Conservation (phyloP, 441 rosid genomes). For the Aquilaria agallochum region DNA sequence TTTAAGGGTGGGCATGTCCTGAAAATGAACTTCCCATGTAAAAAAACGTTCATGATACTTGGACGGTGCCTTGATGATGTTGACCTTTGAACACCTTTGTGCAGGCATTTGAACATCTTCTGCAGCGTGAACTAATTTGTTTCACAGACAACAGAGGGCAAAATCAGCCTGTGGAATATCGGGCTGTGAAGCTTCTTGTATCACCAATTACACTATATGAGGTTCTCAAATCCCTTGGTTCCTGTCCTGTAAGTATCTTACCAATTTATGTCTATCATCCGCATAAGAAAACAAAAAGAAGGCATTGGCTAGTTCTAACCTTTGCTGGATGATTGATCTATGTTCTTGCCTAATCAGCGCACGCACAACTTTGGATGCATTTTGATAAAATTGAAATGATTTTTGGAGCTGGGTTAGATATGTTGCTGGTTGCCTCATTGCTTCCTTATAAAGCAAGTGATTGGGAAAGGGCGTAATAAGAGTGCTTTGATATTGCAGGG, state of each 20-base stretch:
- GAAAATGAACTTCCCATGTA: slow-evolving; percentile 9
- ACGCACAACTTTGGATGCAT: too few relatives aligned
- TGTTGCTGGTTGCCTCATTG: too few relatives aligned
- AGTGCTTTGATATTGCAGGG: too few relatives aligned
- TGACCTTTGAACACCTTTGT: slow-evolving; percentile 12
- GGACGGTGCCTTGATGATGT: slow-evolving; percentile 4
- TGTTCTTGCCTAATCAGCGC: too few relatives aligned
- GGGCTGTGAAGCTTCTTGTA: slow-evolving; percentile 70
- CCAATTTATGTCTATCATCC: too few relatives aligned
- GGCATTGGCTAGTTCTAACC: too few relatives aligned
- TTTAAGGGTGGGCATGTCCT: slow-evolving; percentile 54
- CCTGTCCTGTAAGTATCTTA: slow-evolving; percentile 82
- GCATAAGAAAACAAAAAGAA: too few relatives aligned
- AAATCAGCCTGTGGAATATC: slow-evolving; percentile 70
- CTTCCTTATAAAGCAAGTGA: too few relatives aligned
- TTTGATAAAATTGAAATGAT: too few relatives aligned
- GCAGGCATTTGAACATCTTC: slow-evolving; percentile 90
- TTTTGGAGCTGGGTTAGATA: too few relatives aligned
- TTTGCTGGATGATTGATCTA: too few relatives aligned
- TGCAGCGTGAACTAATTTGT: slow-evolving; percentile 63
- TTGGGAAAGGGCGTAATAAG: too few relatives aligned
- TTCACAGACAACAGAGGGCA: slow-evolving; percentile 65
- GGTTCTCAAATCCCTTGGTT: slow-evolving; percentile 71
- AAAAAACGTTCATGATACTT: slow-evolving; percentile 8
- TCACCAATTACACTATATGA: slow-evolving; percentile 64